Conservation (phyloP, 1,284 basidiomycete genomes). For the Apiotrichum veenhuisii region DNA sequence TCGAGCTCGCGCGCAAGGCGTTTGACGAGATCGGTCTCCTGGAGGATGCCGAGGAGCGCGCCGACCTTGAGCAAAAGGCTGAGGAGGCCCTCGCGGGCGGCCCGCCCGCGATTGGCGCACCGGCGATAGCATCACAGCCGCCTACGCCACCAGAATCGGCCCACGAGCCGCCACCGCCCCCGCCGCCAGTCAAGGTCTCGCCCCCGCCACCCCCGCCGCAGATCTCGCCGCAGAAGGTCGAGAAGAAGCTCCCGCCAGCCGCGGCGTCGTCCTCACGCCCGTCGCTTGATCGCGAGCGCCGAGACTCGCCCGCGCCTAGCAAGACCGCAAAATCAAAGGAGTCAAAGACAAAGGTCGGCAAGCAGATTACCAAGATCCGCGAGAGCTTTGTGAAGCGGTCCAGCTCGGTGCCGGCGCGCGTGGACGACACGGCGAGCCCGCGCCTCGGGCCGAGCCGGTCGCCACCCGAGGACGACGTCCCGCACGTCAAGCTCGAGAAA, state of each 20-base stretch:
- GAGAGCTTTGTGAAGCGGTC: constrained; percentile 24
- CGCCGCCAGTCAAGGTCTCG: neutral
- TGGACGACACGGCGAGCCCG: constrained; percentile 17
- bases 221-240: neutral
- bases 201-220: neutral
- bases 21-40: constrained; percentile 40
- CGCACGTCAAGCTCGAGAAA: neutral
- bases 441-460: neutral
- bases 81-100: constrained; percentile 20
- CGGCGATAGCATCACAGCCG: constrained; percentile 3
- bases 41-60: constrained; percentile 36
- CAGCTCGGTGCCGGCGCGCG: constrained; percentile 21
- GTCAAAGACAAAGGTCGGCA: constrained; percentile 22
- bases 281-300: neutral
- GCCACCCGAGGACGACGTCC: neutral
- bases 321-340: neutral
- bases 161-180: neutral
- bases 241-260: neutral
- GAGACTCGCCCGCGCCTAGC: constrained; percentile 10
- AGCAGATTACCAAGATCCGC: constrained; percentile 31
- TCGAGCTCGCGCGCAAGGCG: constrained; percentile 33
- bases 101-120: constrained; percentile 1
- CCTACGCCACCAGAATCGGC: neutral
- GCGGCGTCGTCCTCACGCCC: neutral
- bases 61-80: constrained; percentile 36